These are phyloP conservation scores for Jamesozyma hellenica DNA, from an alignment of 805 yeast species.

Conservation along the genomic window DNA sequence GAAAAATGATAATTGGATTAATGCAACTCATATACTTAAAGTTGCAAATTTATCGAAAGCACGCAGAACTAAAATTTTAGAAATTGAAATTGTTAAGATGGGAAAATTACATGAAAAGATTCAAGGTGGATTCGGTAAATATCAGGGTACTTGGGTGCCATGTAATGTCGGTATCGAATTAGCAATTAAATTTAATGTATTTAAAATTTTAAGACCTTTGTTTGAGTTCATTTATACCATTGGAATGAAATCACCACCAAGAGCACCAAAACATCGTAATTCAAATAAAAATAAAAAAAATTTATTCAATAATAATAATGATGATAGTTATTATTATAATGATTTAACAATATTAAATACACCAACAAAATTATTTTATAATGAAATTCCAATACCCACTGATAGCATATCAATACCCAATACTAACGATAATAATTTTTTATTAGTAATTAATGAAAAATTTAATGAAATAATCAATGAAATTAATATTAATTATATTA, in stretches of 20 bases:
- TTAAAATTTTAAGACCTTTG: conserved; percentile 50
- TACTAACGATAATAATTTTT: conserved; percentile 36
- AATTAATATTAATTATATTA: too few species aligned
- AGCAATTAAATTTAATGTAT: conserved; percentile 56
- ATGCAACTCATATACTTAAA: conserved; percentile 90
- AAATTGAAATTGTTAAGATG: conserved; percentile 81
- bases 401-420: conserved; percentile 32
- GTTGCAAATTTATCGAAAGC: conserved; percentile 94
- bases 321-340: too few species aligned
- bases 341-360: too few species aligned
- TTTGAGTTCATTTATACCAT: conserved; percentile 48
- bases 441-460: conserved; percentile 43
- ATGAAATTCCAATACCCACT: conserved; percentile 35
- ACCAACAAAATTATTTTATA: background rate
- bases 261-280: conserved; percentile 58
- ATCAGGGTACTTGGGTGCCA: conserved; percentile 97
- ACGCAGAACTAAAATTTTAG: conserved; percentile 82
- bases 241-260: conserved; percentile 45
- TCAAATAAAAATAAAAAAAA: too few species aligned
- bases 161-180: conserved; percentile 60
- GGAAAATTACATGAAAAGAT: conserved; percentile 80
- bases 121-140: conserved; percentile 95
- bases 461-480: conserved; percentile 44
- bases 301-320: too few species aligned
- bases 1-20: conserved; percentile 71